phyloP scores from a whole-genome alignment of 306 rosid genomes.

The Cicer pinnatifidum region DNA sequence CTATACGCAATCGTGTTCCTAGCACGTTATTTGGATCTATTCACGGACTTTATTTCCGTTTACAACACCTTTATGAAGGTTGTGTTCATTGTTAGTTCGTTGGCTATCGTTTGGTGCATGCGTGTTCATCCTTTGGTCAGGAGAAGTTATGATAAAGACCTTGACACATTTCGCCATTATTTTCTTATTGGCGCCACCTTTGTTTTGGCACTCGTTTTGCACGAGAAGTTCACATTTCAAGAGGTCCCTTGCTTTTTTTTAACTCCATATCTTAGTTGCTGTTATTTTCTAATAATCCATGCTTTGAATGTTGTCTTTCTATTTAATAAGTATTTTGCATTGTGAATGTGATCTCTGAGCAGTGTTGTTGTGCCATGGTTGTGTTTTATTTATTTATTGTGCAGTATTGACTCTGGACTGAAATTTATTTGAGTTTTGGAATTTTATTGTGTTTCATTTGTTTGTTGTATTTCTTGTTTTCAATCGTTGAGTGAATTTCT shows the following conservation, averaged over 20 bases:
- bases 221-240: constrained; percentile 74
- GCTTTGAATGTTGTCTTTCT: not conserved
- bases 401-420: not conserved
- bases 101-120: constrained; percentile 85
- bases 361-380: not conserved
- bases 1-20: constrained; percentile 79
- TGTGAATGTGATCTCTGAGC: not conserved
- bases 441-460: constrained; percentile 15
- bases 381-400: not conserved
- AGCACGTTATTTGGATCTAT: constrained; percentile 85
- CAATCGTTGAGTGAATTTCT: not conserved
- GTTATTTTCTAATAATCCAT: not conserved
- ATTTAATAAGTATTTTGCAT: not conserved
- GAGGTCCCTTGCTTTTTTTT: constrained; percentile 56
- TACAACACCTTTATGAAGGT: constrained; percentile 86
- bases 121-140: constrained; percentile 64
- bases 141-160: constrained; percentile 76
- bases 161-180: constrained; percentile 82
- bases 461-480: not conserved
- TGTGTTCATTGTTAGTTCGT: constrained; percentile 74
- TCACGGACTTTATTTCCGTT: constrained; percentile 76
- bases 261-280: constrained; percentile 1
- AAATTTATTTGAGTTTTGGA: not conserved
- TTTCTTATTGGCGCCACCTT: constrained; percentile 65
- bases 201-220: constrained; percentile 64